Evolutionary conservation across 345 rosid genomes (phyloP), one percentile per base, ranked within the genome.

Genomic region (Aurinia saxatilis): DNA sequence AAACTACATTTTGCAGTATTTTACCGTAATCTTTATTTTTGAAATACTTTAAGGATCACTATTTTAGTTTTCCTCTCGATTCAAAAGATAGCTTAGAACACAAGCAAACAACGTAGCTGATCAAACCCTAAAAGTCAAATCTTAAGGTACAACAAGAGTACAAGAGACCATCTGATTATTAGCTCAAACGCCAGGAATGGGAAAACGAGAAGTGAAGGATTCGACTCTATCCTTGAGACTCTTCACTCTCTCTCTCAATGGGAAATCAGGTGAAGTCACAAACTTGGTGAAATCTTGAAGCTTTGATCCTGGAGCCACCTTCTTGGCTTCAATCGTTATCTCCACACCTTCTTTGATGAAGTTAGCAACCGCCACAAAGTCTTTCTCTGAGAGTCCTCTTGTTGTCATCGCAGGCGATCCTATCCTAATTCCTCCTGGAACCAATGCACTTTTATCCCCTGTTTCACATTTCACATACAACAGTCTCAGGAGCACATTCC

Each of bases 351-450:
- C 95, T 5, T 92, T 88, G 47, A 88, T 86, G 25, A 84, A 85
- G 42, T 86, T 81, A 0, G 96, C 96, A 0, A 77, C 72, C 35
- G 82, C 85, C 50, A 57, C 41, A 65, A 92, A 92, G 57, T 92
- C 98, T 63, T 79, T 78, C 78, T 81, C 93, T 0, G 79, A 73
- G 36, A 92, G 79, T 52, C 96, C 92, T 70, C 95, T 84, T 23
- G 96, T 89, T 4, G 98, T 89, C 95, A 89, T 92, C 1, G 98
- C 98, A 12, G 96, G 96, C 0, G 96, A 65, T 55, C 95, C 98
- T 41, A 92, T 82, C 53, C 98, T 86, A 63, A 92, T 89, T 54
- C 98, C 98, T 15, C 96, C 98, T 0, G 95, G 98, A 12, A 87
- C 91, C 39, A 81, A 75, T 0, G 95, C 98, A 23, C 98, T 92